Percentiles rank a stretch among this genome's conserved stretches.
phyloP scores from a whole-genome alignment of 2,329 filamentous ascomycete genomes.

The Fusarium neocosmosporiellum region DNA sequence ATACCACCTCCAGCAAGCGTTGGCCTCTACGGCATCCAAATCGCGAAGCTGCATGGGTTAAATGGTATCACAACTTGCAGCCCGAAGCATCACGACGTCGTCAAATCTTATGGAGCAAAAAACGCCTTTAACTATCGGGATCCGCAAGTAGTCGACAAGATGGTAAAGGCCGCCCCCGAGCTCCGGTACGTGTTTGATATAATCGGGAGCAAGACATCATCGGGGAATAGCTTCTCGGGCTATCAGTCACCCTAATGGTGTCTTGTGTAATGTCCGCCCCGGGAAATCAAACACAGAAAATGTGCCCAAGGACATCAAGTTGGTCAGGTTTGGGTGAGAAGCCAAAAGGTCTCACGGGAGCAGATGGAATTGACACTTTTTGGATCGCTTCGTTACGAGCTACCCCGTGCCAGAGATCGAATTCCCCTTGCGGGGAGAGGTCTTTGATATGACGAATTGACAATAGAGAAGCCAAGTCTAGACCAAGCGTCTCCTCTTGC shows the following conservation, averaged over 20 bases:
- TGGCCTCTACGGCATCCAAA: conserved; percentile 51
- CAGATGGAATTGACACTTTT: no score
- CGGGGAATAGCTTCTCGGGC: conserved; percentile 46
- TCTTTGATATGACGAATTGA: no score
- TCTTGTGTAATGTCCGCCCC: conserved; percentile 55
- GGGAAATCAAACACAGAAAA: conserved; percentile 53
- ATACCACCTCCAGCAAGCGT: conserved; percentile 48
- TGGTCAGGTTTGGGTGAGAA: no score
- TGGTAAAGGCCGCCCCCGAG: conserved; percentile 46
- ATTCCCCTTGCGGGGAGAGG: no score
- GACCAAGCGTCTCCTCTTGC: no score
- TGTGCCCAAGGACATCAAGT: conserved; percentile 46
- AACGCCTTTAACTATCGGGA: neutral
- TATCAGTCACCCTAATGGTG: conserved; percentile 42
- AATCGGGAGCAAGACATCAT: conserved; percentile 54
- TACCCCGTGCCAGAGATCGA: no score
- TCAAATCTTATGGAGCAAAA: conserved; percentile 47
- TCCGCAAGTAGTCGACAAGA: conserved; percentile 54
- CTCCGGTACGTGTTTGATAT: conserved; percentile 55
- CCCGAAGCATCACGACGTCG: conserved; percentile 45
- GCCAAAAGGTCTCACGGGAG: no score
- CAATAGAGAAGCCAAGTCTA: no score
- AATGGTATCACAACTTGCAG: conserved; percentile 51
- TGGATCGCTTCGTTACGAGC: no score
- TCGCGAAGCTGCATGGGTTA: conserved; percentile 48